phyloP scores from a whole-genome alignment of 768 basidiomycete species.

The Cystobasidium tubakii region DNA sequence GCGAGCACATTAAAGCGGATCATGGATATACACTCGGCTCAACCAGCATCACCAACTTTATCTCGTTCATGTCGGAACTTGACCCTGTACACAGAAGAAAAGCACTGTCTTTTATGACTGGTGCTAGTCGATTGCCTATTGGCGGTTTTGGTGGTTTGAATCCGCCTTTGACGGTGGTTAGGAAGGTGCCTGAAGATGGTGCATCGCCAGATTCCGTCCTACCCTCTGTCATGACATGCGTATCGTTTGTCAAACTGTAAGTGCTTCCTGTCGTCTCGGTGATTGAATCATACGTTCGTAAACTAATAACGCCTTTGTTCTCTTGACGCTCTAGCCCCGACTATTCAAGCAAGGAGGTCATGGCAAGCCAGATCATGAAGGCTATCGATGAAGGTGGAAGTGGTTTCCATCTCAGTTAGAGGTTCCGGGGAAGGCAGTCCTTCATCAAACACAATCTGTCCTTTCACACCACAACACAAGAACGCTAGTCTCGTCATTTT shows the following conservation, averaged over 20 bases:
- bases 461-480: too few relatives aligned
- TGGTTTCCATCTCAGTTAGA: slow-evolving; percentile 72
- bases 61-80: slow-evolving; percentile 79
- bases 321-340: slow-evolving; percentile 58
- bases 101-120: slow-evolving; percentile 93
- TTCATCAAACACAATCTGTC: background rate
- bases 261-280: too few relatives aligned
- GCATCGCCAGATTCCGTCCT: slow-evolving; percentile 81
- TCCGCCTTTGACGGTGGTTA: slow-evolving; percentile 88
- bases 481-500: too few relatives aligned
- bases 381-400: slow-evolving; percentile 93
- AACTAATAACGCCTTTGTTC: too few relatives aligned
- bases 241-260: background rate
- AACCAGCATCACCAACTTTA: slow-evolving; percentile 75
- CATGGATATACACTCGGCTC: slow-evolving; percentile 97
- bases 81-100: slow-evolving; percentile 68
- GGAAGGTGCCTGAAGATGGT: slow-evolving; percentile 78
- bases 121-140: slow-evolving; percentile 49
- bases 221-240: slow-evolving; percentile 95
- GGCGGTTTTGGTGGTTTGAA: slow-evolving; percentile 89
- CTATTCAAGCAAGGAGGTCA: slow-evolving; percentile 77
- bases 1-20: slow-evolving; percentile 87
- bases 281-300: background rate
- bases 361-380: slow-evolving; percentile 71
- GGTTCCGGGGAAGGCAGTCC: background rate